Evolutionary conservation across 2,329 filamentous ascomycete genomes (phyloP).

Genomic region (Xylariales sp.): DNA sequence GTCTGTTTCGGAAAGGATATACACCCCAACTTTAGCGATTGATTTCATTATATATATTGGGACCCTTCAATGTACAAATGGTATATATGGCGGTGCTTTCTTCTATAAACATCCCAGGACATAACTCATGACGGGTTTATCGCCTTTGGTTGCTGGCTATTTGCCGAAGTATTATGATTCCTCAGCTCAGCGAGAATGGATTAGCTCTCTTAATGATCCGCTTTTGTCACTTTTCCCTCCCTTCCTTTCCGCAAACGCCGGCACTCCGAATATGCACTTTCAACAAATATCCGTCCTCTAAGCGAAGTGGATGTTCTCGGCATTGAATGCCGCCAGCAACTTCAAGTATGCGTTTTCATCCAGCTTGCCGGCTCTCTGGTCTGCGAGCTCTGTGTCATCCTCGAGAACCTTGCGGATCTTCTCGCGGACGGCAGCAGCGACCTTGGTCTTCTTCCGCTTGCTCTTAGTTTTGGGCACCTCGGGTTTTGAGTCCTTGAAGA

Average conservation of each 20-base stretch:
- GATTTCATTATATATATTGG: too few species aligned
- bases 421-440: slow-evolving; percentile 74
- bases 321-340: slow-evolving; percentile 77
- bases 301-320: slow-evolving; percentile 89
- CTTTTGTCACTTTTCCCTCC: too few species aligned
- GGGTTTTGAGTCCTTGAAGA: slow-evolving; percentile 67
- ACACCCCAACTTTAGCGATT: too few species aligned
- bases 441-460: slow-evolving; percentile 73
- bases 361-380: slow-evolving; percentile 79
- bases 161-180: too few species aligned
- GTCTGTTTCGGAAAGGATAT: too few species aligned
- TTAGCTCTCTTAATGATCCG: too few species aligned
- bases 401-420: slow-evolving; percentile 86
- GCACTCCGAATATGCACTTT: not conserved
- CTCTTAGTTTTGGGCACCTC: slow-evolving; percentile 54
- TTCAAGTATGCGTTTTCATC: slow-evolving; percentile 91
- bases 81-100: too few species aligned
- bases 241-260: not conserved
- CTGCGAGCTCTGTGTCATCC: slow-evolving; percentile 72
- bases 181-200: too few species aligned
- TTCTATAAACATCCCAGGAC: too few species aligned
- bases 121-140: too few species aligned
- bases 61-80: too few species aligned
- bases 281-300: slow-evolving; percentile 31
- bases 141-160: too few species aligned